Evolutionary conservation across 1,284 basidiomycete species (phyloP).

Genomic region (Gomphus sp.): DNA sequence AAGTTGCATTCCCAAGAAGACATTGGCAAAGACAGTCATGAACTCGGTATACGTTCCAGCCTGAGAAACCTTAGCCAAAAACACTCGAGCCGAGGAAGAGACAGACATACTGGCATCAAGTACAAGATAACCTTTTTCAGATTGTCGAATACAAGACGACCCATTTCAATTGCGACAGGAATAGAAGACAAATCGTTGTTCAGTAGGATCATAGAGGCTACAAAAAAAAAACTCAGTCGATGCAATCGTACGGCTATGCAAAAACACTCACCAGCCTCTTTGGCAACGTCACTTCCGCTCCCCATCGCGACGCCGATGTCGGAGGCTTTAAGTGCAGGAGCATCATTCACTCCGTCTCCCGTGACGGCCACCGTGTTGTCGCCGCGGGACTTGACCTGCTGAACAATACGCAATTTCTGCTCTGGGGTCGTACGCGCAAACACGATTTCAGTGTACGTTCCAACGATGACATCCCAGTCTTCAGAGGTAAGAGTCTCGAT

Average conservation of each 20-base stretch:
- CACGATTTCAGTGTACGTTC: slow-evolving; percentile 44
- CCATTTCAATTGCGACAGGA: slow-evolving; percentile 30
- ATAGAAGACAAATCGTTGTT: slow-evolving; percentile 20
- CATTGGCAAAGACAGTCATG: slow-evolving; percentile 31
- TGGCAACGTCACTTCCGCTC: slow-evolving; percentile 11
- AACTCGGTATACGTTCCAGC: slow-evolving; percentile 47
- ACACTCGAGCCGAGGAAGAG: neutral
- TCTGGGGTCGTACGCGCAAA: slow-evolving; percentile 55
- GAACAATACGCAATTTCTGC: slow-evolving; percentile 51
- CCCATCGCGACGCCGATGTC: neutral
- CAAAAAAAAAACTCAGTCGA: neutral
- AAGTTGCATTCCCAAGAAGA: slow-evolving; percentile 30
- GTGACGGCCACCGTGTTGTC: slow-evolving; percentile 42
- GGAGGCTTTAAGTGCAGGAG: slow-evolving; percentile 35
- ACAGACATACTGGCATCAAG: slow-evolving; percentile 33
- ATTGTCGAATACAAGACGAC: slow-evolving; percentile 62
- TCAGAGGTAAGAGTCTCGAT: slow-evolving; percentile 31
- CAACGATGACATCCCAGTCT: slow-evolving; percentile 41
- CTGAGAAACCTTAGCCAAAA: neutral
- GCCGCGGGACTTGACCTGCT: slow-evolving; percentile 37
- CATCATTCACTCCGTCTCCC: slow-evolving; percentile 55
- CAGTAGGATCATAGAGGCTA: slow-evolving; percentile 8
- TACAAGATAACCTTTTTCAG: slow-evolving; percentile 46
- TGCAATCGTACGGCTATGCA: neutral
- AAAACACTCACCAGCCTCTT: slow-evolving; percentile 1